Base-by-base conservation (phyloP, 495 filamentous ascomycete species). In the Ascodesmis nigricans region DNA sequence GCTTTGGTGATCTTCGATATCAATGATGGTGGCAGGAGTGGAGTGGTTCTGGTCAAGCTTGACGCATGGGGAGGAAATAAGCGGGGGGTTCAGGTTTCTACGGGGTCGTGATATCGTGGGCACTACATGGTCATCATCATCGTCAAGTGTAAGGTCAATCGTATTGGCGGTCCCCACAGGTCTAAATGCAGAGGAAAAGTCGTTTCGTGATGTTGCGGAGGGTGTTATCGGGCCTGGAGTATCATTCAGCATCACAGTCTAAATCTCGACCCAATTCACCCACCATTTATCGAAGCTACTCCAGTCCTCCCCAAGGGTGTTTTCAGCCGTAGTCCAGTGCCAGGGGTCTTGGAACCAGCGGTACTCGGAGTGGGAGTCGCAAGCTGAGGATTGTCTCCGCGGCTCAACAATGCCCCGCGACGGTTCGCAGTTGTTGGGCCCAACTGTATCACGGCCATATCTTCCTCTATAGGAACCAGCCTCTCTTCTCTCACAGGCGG, bases 71-170 rank as follows among this genome's bases (percentile, higher is more conserved):
- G 15, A n/a, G 18, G 6, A 30, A 14, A 11, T 6, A 5, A 7
- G 19, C 21, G 32, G 7, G 29, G 6, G 5, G 6, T 9, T 29
- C 17, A 9, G 5, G 20, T 10, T 10, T 25, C 17, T 15, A 23
- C 13, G 5, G 36, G 31, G 13, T 28, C 5, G 6, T 31, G 42
- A 4, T 25, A 25, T 5, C 32, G 21, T 2, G 37, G 17, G 11
- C 22, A 23, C 10, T 42, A 2, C 1, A 29, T 25, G 10, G 42
- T 38, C 35, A 8, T 46, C 39, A 20, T 47, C 37, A 16, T 43
- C 40, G 19, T 49, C 46, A 8, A 24, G 21, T 6, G 46, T 49
- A 13, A 49, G 41, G 30, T 49, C 46, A 8, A 49, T 49, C 2
- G 41, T 49, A 30, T 49, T 45, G 10, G 49, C 35, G 8, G 49